Percentiles rank a stretch among this genome's conserved stretches.
These are phyloP conservation scores for Sclerotinia trifoliorum DNA, from an alignment of 2,329 filamentous ascomycete genomes.

Conservation along the genomic window DNA sequence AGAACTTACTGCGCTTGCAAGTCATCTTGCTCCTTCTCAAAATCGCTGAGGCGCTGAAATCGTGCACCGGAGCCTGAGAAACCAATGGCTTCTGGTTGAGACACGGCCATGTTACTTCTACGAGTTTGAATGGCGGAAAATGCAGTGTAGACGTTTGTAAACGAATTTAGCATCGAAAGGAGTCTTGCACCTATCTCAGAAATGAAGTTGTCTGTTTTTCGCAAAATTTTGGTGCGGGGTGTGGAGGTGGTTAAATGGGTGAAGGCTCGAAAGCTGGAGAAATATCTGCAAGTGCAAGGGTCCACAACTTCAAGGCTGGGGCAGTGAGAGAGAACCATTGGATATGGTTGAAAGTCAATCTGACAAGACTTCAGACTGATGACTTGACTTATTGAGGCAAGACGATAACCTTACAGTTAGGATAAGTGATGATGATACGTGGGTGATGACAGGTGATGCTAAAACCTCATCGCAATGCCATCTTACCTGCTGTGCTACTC, in stretches of 20 bases:
- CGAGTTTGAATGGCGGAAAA: not conserved
- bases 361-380: not conserved
- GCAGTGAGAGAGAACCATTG: not conserved
- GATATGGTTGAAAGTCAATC: not conserved
- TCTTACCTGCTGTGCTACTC: not conserved
- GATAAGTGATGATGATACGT: not conserved
- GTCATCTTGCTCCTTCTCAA: constrained; percentile 13
- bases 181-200: not conserved
- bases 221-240: not conserved
- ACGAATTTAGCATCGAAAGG: not conserved
- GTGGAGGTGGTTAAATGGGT: not conserved
- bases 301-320: not conserved
- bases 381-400: not conserved
- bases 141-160: not conserved
- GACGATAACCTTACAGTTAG: no score
- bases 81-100: not conserved
- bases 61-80: not conserved
- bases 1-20: constrained; percentile 14
- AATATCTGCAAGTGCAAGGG: constrained; percentile 1
- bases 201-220: not conserved
- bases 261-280: not conserved
- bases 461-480: not conserved
- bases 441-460: no score
- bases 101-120: not conserved
- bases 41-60: constrained; percentile 13